Percentiles rank a stretch among this genome's conserved stretches.
phyloP scores from a whole-genome alignment of 495 filamentous ascomycete species.

The Glarea lozoyensis region DNA sequence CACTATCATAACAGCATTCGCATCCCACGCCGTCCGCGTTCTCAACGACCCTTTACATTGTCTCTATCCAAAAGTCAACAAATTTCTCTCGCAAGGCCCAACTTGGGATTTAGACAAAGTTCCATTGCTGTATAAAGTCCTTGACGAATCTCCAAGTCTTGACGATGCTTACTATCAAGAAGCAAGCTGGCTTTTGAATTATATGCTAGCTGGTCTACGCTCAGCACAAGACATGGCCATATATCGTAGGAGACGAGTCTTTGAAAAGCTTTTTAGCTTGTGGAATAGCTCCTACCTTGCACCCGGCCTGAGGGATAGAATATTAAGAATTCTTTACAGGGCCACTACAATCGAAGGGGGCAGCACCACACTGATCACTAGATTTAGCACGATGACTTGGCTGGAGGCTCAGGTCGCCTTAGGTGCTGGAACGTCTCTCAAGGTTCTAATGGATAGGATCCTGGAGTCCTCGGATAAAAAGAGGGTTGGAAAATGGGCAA shows the following conservation, averaged over 20 bases:
- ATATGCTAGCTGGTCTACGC: conserved; percentile 57
- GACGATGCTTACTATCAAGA: conserved; percentile 71
- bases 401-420: conserved; percentile 48
- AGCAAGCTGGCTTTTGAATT: conserved; percentile 70
- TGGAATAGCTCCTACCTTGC: conserved; percentile 56
- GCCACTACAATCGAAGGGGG: conserved; percentile 65
- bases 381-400: conserved; percentile 78
- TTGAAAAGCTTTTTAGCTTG: conserved; percentile 68
- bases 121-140: conserved; percentile 65
- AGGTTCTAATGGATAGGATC: conserved; percentile 49
- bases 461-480: conserved; percentile 62
- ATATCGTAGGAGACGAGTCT: conserved; percentile 71
- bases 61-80: conserved; percentile 81
- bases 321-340: conserved; percentile 66
- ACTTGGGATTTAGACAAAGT: conserved; percentile 64
- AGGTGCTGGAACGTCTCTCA: conserved; percentile 42
- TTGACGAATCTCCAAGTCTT: conserved; percentile 58
- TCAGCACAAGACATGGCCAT: conserved; percentile 59
- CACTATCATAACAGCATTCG: conserved; percentile 64
- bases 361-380: conserved; percentile 76
- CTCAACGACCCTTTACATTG: conserved; percentile 69
- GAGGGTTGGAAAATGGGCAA: conserved; percentile 53
- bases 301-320: conserved; percentile 47
- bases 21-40: conserved; percentile 57
- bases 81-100: conserved; percentile 68